Base-by-base conservation (phyloP, 768 basidiomycete species). In the Auricularia cornea region DNA sequence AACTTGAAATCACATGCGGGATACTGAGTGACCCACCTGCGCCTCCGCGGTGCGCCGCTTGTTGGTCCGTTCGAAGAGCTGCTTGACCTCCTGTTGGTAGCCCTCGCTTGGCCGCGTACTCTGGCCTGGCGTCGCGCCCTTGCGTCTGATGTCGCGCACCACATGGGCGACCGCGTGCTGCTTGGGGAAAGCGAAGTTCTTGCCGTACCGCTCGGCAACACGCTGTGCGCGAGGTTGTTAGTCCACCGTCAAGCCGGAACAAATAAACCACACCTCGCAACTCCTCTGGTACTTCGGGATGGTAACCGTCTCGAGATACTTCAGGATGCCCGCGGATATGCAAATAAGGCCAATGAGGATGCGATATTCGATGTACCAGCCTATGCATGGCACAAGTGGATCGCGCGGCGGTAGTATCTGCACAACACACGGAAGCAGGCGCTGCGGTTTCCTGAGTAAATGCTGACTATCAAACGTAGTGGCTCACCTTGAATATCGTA, bases 31-130 rank as follows among this genome's bases (percentile, higher is more conserved):
- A 48, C n/a, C 18, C 66, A 71, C 73, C 67, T 74, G 74, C 18
- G n/a, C n/a, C n/a, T 66, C 40, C 41, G 71, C 74, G n/a, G 69
- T 69, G 59, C 73, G 52, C 57, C 72, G 71, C 38, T 52, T 62
- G 62, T 72, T 75, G 23, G 72, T 74, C 60, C 72, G 74, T 12
- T 61, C 59, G 63, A 66, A 75, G 3, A 71, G 68, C 33, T 71
- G 62, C 16, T 68, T 66, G 3, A 69, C 68, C 62, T 74, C 72
- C 66, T 75, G 74, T 29, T 72, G 71, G 51, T 72, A 71, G n/a
- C 73, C 73, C 65, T 75, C 72, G 1, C 73, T 72, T 11, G 67
- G 64, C 6, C 69, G 65, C 30, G 74, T 74, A 3, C 69, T 70
- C 33, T 67, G 68, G 51, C 73, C 72, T 48, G 70, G 69, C 3